Evolutionary conservation across 2,329 filamentous ascomycete species (phyloP).

Genomic region (Samsoniella hepiali): DNA sequence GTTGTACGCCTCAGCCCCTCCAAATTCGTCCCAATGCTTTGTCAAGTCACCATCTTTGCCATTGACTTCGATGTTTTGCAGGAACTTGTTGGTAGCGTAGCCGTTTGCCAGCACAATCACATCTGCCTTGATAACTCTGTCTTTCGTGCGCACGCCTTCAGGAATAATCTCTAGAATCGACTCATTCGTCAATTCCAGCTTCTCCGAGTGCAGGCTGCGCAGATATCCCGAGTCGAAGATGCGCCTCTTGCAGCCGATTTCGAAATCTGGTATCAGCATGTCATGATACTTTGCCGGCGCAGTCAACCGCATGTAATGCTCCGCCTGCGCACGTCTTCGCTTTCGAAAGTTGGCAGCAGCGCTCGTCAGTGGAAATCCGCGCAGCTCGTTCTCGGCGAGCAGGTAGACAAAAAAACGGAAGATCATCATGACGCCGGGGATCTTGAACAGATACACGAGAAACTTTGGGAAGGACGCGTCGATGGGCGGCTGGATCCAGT

Average conservation of each 20-base stretch:
- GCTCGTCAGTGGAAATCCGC: slow-evolving; percentile 24
- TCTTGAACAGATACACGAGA: slow-evolving; percentile 27
- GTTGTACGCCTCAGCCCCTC: slow-evolving; percentile 42
- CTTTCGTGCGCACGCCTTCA: slow-evolving; percentile 21
- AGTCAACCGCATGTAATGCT: slow-evolving; percentile 27
- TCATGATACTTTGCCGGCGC: slow-evolving; percentile 30
- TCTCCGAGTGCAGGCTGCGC: slow-evolving; percentile 26
- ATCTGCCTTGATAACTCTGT: slow-evolving; percentile 26
- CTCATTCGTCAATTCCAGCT: slow-evolving; percentile 30
- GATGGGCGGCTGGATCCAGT: slow-evolving; percentile 26
- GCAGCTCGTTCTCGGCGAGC: slow-evolving; percentile 25
- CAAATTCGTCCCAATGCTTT: slow-evolving; percentile 3
- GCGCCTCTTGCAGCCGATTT: slow-evolving; percentile 35
- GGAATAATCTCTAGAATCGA: slow-evolving; percentile 20
- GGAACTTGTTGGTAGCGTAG: slow-evolving; percentile 45
- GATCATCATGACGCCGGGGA: slow-evolving; percentile 24
- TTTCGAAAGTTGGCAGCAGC: slow-evolving; percentile 22
- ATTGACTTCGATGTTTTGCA: slow-evolving; percentile 45
- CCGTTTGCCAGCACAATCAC: slow-evolving; percentile 47
- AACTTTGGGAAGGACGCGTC: slow-evolving; percentile 24
- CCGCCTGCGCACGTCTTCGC: slow-evolving; percentile 18
- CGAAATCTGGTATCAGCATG: slow-evolving; percentile 31
- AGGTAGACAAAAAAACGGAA: slow-evolving; percentile 25
- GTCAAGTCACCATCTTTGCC: slow-evolving; percentile 35
- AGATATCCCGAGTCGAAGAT: slow-evolving; percentile 36